phyloP scores from a whole-genome alignment of 1,139 yeast species.

The Nakaseomyces uthaithaninus region DNA sequence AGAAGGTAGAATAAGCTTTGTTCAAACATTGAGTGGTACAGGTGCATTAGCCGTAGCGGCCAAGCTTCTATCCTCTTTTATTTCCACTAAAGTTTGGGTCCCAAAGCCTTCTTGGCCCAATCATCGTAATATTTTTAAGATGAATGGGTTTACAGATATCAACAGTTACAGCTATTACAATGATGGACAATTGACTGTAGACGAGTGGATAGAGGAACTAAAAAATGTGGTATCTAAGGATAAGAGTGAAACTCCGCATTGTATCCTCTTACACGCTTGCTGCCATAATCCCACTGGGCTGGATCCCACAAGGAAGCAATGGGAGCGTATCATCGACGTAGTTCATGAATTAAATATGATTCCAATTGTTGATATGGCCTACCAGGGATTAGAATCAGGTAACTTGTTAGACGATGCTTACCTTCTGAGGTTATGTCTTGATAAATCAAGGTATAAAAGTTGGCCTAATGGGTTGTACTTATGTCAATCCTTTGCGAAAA shows the following conservation, averaged over 20 bases:
- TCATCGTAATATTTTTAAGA: conserved; percentile 55
- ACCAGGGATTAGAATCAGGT: conserved; percentile 90
- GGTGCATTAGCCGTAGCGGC: conserved; percentile 91
- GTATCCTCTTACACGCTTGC: conserved; percentile 82
- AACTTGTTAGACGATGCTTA: conserved; percentile 44
- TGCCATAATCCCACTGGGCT: conserved; percentile 97
- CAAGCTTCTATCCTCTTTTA: conserved; percentile 46
- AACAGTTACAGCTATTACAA: conserved; percentile 46
- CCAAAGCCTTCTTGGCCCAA: conserved; percentile 96
- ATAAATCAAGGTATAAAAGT: conserved; percentile 21
- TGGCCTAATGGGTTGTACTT: conserved; percentile 47
- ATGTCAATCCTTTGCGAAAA: conserved; percentile 92
- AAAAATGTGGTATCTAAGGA: conserved; percentile 38
- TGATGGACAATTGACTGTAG: conserved; percentile 45
- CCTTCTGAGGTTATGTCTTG: conserved; percentile 36
- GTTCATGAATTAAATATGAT: conserved; percentile 49
- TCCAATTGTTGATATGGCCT: conserved; percentile 84
- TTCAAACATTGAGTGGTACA: conserved; percentile 88
- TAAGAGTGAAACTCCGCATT: conserved; percentile 36
- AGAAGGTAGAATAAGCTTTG: conserved; percentile 49
- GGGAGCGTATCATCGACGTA: conserved; percentile 62
- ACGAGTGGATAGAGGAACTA: conserved; percentile 39
- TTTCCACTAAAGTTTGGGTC: conserved; percentile 50
- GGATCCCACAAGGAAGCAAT: conserved; percentile 74
- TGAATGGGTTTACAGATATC: conserved; percentile 26